A percentile compares a stretch with the other conserved stretches of the same genome.
Evolutionary conservation across 805 yeast species (phyloP).

Genomic region (Lachancea lanzarotensis): DNA sequence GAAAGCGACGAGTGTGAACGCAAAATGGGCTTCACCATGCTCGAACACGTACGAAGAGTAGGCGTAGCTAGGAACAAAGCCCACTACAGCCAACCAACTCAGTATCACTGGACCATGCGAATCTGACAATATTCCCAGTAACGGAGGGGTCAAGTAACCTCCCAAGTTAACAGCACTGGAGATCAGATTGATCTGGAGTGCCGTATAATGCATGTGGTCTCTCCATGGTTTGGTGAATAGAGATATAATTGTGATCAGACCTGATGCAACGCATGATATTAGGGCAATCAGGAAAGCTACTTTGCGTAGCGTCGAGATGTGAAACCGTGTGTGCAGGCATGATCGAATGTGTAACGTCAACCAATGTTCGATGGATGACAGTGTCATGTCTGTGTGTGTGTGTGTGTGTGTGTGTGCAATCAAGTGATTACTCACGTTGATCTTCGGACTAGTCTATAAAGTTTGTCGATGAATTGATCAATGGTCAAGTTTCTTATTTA

Average conservation of each 20-base stretch:
- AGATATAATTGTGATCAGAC: conserved; percentile 77
- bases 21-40: conserved; percentile 25
- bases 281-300: conserved; percentile 54
- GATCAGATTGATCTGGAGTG: conserved; percentile 63
- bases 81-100: conserved; percentile 51
- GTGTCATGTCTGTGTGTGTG: conserved; percentile 14
- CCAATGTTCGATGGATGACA: conserved; percentile 27
- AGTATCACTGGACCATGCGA: conserved; percentile 75
- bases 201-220: conserved; percentile 49
- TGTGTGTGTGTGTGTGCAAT: neutral
- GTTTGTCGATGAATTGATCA: no score
- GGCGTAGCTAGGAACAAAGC: conserved; percentile 64
- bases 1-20: conserved; percentile 44
- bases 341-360: conserved; percentile 42
- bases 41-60: conserved; percentile 39
- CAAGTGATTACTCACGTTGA: no score
- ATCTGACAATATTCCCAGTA: conserved; percentile 76
- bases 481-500: no score
- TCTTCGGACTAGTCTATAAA: neutral
- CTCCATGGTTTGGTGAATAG: conserved; percentile 69
- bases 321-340: conserved; percentile 37
- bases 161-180: conserved; percentile 74
- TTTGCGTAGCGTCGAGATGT: conserved; percentile 36
- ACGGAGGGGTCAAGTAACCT: conserved; percentile 76
- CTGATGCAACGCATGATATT: conserved; percentile 65